Base-by-base conservation (phyloP, 768 basidiomycete species). In the Termitomyces sp. region DNA sequence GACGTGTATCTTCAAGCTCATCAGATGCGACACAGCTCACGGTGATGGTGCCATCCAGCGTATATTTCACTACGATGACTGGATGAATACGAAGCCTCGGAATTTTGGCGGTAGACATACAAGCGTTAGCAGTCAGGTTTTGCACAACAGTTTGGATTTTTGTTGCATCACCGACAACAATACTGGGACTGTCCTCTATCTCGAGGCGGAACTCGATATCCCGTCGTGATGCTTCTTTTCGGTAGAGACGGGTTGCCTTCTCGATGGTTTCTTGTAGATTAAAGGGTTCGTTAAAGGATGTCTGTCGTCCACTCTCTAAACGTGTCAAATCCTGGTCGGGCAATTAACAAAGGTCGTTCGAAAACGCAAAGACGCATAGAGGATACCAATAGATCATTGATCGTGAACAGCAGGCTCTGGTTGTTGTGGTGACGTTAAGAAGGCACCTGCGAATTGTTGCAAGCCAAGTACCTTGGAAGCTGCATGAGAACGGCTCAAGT, bases 301-400 rank as follows among this genome's bases (percentile, higher is more conserved):
- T 88, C 60, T 88, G 84, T 59, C 86, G 81, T 8, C 89, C 89
- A 55, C 78, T 84, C 68, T 94, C 90, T 26, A 90, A 75, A 6
- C 88, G 78, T 0, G 91, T 92, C 12, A 92, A 77, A 69, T 92
- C 90, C 81, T 84, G 58, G 1, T 56, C 8, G 22, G 54, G 34
- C 5, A 15, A 39, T 56, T 22, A 59, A 3, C 13, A 5, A 50
- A 39, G 31, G 46, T 24, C 20, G 8, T 24, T 2, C 15, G 18
- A 2, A 5, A 8, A 37, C 39, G 8, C 26, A 37, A 22, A 22
- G 28, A 16, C 13, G 62, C 74, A 15, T 54, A n/a, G n/a, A n/a
- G n/a, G n/a, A n/a, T n/a, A 84, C 82, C 65, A 92, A 75, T 10
- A 92, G 73, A 69, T 92, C 90, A 67, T 92, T 92, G 69, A 92